Evolutionary conservation across 352 stramenopile species (phyloP).

Genomic region (Globisporangium heterothallicum): DNA sequence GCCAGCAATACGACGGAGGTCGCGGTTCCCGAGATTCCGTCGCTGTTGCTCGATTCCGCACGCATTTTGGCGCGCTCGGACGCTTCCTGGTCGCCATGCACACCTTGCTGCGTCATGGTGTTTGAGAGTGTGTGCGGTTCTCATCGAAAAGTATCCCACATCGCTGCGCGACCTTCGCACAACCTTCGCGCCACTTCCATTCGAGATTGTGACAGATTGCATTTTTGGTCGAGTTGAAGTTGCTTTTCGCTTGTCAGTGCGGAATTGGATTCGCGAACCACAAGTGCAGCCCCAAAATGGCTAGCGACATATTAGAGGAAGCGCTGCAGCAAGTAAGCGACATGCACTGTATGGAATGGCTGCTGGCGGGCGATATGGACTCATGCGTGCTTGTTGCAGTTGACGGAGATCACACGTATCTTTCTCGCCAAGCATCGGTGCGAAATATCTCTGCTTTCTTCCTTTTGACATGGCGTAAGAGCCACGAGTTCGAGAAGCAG

Average conservation of each 20-base stretch:
- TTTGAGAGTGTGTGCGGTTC: background rate
- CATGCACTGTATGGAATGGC: too few relatives aligned
- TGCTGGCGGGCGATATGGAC: too few relatives aligned
- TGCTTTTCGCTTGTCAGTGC: slow-evolving; percentile 13
- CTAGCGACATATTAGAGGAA: slow-evolving; percentile 21
- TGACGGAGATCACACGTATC: slow-evolving; percentile 10
- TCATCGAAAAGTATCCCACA: too few relatives aligned
- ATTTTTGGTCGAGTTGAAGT: slow-evolving; percentile 20
- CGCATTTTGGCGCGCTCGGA: too few relatives aligned
- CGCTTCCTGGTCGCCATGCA: too few relatives aligned
- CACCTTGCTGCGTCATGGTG: background rate
- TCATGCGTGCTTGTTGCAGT: background rate
- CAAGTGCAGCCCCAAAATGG: slow-evolving; percentile 15
- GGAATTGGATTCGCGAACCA: slow-evolving; percentile 20
- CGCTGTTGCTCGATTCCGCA: background rate
- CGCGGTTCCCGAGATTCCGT: slow-evolving; percentile 22
- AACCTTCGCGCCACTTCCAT: slow-evolving; percentile 37
- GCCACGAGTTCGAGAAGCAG: too few relatives aligned
- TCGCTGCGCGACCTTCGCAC: slow-evolving; percentile 17
- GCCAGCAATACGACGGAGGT: slow-evolving; percentile 53
- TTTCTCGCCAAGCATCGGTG: slow-evolving; percentile 16
- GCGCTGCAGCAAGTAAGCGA: slow-evolving; percentile 17
- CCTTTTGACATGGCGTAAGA: too few relatives aligned
- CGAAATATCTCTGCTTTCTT: background rate
- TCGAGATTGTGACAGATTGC: background rate